Conservation (phyloP, 108 stramenopile species). For the Discostella pseudostelligera region DNA sequence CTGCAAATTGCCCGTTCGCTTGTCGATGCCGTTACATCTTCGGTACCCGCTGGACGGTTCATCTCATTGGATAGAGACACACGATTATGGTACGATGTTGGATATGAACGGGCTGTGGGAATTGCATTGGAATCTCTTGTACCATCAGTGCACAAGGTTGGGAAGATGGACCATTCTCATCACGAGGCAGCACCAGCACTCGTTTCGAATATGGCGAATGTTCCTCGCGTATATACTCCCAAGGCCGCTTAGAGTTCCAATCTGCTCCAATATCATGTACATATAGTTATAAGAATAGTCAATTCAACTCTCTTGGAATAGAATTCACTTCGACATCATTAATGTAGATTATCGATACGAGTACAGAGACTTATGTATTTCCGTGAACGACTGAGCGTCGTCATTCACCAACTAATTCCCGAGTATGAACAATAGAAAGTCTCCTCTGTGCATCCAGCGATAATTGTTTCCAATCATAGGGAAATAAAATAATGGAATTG, state of each 20-base stretch:
- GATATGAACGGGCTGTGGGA: constrained; percentile 19
- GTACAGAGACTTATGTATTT: no score
- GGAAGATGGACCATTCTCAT: neutral
- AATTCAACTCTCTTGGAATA: no score
- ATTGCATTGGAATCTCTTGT: constrained; percentile 27
- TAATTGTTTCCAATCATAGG: constrained; percentile 30
- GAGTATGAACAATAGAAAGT: neutral
- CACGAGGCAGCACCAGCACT: neutral
- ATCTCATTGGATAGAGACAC: constrained; percentile 27
- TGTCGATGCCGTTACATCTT: constrained; percentile 23
- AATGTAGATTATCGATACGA: no score
- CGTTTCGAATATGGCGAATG: neutral
- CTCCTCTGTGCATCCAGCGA: constrained; percentile 18
- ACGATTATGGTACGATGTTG: constrained; percentile 34
- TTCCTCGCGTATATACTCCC: neutral
- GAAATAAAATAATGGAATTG: constrained; percentile 12
- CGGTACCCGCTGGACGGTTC: constrained; percentile 30
- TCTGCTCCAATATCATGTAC: no score
- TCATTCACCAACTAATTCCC: neutral
- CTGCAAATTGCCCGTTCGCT: constrained; percentile 27
- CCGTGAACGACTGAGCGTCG: no score
- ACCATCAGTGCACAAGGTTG: constrained; percentile 13
- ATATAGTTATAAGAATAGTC: no score
- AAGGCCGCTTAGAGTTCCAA: constrained; percentile 1
- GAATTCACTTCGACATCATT: no score